Conservation (phyloP, 345 rosid species). For the Camelina hispida region DNA sequence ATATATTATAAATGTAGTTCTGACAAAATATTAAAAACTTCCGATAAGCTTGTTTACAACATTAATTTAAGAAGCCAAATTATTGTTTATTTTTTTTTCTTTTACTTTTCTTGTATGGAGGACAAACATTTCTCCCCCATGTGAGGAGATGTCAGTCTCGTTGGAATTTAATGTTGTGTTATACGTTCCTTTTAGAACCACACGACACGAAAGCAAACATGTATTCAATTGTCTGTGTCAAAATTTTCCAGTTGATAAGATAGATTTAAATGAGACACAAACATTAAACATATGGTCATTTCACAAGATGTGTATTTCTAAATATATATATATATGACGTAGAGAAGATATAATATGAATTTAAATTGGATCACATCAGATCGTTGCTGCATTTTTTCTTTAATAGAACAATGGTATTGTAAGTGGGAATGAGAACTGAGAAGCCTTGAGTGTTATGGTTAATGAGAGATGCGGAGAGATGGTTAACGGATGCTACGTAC, state of each 20-base stretch:
- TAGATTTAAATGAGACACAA: slow-evolving; percentile 10
- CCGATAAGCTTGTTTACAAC: slow-evolving; percentile 35
- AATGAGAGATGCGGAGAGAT: not conserved
- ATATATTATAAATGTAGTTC: slow-evolving; percentile 7
- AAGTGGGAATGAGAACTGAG: not conserved
- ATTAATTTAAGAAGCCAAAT: slow-evolving; percentile 16
- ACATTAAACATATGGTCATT: not conserved
- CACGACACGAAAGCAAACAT: slow-evolving; percentile 33
- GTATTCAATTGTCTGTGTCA: slow-evolving; percentile 32
- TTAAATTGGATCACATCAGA: not conserved
- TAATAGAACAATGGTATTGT: too few species aligned
- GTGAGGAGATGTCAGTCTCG: slow-evolving; percentile 46
- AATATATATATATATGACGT: not conserved
- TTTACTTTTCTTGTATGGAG: slow-evolving; percentile 15
- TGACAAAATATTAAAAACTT: slow-evolving; percentile 31
- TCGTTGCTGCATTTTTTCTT: not conserved
- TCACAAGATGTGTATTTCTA: not conserved
- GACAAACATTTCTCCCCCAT: slow-evolving; percentile 50
- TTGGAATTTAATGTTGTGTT: slow-evolving; percentile 30
- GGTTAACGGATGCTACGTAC: not conserved
- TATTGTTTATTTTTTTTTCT: not conserved
- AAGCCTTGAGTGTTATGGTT: not conserved
- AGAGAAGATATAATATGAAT: not conserved
- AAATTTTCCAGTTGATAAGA: slow-evolving; percentile 35
- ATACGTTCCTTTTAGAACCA: slow-evolving; percentile 20